Percentiles rank a stretch among this genome's conserved stretches.
phyloP scores from a whole-genome alignment of 768 basidiomycete genomes.

The Russula vinacea region DNA sequence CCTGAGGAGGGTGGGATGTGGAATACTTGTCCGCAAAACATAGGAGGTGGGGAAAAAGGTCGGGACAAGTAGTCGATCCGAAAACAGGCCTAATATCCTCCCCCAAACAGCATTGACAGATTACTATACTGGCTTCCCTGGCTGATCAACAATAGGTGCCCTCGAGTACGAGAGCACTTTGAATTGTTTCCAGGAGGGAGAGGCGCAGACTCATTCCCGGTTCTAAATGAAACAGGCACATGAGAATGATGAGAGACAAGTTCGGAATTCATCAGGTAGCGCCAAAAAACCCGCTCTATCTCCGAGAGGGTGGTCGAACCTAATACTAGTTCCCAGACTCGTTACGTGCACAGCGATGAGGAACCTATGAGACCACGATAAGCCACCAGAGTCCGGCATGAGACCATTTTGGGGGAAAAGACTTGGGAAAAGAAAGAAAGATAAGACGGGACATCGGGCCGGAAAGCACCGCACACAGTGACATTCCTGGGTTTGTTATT shows the following conservation, averaged over 20 bases:
- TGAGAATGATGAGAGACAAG: slow-evolving; percentile 4
- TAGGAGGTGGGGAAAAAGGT: neutral
- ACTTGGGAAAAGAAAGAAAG: too few species aligned
- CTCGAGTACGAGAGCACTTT: neutral
- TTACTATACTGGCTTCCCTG: neutral
- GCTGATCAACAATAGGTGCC: neutral
- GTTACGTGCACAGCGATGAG: neutral
- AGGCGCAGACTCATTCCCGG: neutral
- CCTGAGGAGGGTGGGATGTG: neutral
- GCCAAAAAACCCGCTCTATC: slow-evolving; percentile 6
- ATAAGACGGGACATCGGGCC: slow-evolving; percentile 8
- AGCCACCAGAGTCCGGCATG: neutral
- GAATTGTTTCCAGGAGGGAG: neutral
- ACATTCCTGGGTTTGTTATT: neutral
- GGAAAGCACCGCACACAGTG: neutral
- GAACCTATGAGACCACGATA: neutral
- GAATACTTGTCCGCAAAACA: neutral
- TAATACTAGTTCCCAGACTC: slow-evolving; percentile 9
- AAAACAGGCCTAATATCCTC: neutral
- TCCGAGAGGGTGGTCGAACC: slow-evolving; percentile 3
- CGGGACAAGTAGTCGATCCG: neutral
- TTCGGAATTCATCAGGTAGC: neutral
- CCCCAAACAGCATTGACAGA: neutral
- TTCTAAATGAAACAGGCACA: neutral
- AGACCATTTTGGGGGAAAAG: neutral